Percentiles rank a stretch among this genome's conserved stretches.
These are phyloP conservation scores for Lentinula sp. DNA, from an alignment of 768 basidiomycete species.

Conservation along the genomic window DNA sequence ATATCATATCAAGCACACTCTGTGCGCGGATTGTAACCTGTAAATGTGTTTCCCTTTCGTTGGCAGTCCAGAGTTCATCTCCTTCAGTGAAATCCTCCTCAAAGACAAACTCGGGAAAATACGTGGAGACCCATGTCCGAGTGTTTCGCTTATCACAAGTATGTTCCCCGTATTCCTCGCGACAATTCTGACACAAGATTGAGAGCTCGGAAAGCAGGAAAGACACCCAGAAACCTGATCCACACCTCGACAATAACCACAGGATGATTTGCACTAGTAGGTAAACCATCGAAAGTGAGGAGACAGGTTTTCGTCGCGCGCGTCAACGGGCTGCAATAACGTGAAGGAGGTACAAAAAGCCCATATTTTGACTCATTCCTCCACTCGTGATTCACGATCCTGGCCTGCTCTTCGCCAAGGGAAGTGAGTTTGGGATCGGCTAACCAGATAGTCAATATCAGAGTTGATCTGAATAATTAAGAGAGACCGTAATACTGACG, in stretches of 20 bases:
- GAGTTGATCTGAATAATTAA: background rate
- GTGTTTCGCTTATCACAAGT: constrained; percentile 64
- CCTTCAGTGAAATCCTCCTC: constrained; percentile 56
- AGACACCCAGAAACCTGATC: background rate
- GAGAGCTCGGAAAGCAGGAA: background rate
- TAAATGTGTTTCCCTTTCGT: constrained; percentile 44
- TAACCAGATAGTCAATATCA: constrained; percentile 15
- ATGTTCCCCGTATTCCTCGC: constrained; percentile 62
- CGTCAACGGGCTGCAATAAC: constrained; percentile 41
- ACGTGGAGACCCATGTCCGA: constrained; percentile 36
- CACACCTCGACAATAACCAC: constrained; percentile 52
- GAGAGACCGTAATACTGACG: constrained; percentile 36
- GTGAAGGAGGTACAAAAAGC: constrained; percentile 34
- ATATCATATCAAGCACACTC: constrained; percentile 49
- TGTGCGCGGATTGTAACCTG: constrained; percentile 43
- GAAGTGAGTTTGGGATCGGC: constrained; percentile 57
- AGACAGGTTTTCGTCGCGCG: constrained; percentile 38
- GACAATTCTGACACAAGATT: constrained; percentile 41
- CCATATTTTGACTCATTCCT: constrained; percentile 21
- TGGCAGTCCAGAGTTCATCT: constrained; percentile 52
- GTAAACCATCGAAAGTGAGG: constrained; percentile 36
- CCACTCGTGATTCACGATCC: constrained; percentile 32
- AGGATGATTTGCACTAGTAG: constrained; percentile 19
- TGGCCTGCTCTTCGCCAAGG: constrained; percentile 38
- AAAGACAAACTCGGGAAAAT: constrained; percentile 48